These are phyloP conservation scores for Cordyceps javanica DNA, from an alignment of 2,329 filamentous ascomycete species.

Conservation along the genomic window DNA sequence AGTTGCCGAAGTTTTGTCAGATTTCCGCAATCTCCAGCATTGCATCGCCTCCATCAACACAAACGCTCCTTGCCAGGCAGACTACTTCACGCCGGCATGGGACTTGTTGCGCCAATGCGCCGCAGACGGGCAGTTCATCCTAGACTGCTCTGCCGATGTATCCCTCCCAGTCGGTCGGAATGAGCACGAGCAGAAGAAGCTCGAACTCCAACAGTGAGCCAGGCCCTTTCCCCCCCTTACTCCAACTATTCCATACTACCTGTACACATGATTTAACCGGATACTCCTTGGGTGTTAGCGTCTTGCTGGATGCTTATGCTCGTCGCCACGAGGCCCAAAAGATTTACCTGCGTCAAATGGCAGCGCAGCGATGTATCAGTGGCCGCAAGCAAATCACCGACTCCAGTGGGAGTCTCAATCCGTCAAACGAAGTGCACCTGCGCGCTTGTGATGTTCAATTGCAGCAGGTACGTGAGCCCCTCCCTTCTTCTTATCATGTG, in stretches of 20 bases:
- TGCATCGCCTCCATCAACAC: slow-evolving; percentile 53
- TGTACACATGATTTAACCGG: no score
- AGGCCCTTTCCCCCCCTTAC: background rate
- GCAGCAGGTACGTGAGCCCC: slow-evolving; percentile 41
- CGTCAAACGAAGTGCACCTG: slow-evolving; percentile 42
- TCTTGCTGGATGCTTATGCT: slow-evolving; percentile 54
- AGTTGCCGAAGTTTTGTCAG: slow-evolving; percentile 55
- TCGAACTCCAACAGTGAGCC: slow-evolving; percentile 53
- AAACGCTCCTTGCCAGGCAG: slow-evolving; percentile 48
- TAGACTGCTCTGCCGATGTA: slow-evolving; percentile 57
- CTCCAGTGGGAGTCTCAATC: slow-evolving; percentile 41
- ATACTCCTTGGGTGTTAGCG: no score
- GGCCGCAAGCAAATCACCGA: slow-evolving; percentile 46
- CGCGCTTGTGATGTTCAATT: slow-evolving; percentile 51
- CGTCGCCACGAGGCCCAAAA: slow-evolving; percentile 59
- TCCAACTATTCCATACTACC: no score
- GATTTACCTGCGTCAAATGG: slow-evolving; percentile 56
- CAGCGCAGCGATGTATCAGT: slow-evolving; percentile 54
- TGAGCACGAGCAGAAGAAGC: slow-evolving; percentile 53
- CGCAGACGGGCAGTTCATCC: slow-evolving; percentile 57
- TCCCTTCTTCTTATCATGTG: background rate
- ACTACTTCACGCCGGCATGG: slow-evolving; percentile 61
- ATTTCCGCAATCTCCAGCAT: slow-evolving; percentile 57
- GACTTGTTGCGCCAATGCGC: slow-evolving; percentile 55
- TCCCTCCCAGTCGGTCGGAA: slow-evolving; percentile 47